Percentiles rank a stretch among this genome's conserved stretches.
phyloP scores from a whole-genome alignment of 345 rosid species.

The Corymbia maculata region DNA sequence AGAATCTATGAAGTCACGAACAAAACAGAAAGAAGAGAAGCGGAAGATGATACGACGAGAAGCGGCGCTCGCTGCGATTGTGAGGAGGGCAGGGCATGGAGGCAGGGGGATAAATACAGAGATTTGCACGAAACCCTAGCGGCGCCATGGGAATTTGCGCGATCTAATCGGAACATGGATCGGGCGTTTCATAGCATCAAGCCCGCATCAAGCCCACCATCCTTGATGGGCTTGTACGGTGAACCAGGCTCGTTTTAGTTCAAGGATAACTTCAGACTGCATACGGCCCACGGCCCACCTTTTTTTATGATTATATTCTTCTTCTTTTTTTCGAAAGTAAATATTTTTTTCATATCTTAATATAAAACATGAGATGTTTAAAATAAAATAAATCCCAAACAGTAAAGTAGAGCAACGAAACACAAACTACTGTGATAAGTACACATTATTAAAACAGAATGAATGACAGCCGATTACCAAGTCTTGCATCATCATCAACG shows the following conservation, averaged over 20 bases:
- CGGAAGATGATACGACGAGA: too few relatives aligned
- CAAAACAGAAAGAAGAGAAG: background rate
- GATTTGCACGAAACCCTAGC: background rate
- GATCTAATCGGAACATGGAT: background rate
- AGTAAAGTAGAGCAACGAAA: background rate
- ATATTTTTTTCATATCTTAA: background rate
- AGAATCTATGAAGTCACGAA: background rate
- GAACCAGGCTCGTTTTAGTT: background rate
- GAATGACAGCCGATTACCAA: accelerated
- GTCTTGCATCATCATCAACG: accelerated
- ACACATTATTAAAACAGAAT: too few relatives aligned
- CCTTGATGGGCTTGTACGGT: background rate
- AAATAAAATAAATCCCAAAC: too few relatives aligned
- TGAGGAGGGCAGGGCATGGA: background rate
- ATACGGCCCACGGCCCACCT: background rate
- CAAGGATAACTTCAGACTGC: background rate
- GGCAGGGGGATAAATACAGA: background rate
- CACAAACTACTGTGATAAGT: background rate
- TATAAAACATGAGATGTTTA: accelerated
- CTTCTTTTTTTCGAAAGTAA: background rate
- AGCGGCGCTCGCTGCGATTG: background rate
- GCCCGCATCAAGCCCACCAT: background rate
- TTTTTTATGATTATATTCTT: accelerated
- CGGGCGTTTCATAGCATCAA: background rate
- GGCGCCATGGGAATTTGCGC: background rate